Evolutionary conservation across 2,329 filamentous ascomycete species (phyloP).

Genomic region (Paecilomyces fulvus): DNA sequence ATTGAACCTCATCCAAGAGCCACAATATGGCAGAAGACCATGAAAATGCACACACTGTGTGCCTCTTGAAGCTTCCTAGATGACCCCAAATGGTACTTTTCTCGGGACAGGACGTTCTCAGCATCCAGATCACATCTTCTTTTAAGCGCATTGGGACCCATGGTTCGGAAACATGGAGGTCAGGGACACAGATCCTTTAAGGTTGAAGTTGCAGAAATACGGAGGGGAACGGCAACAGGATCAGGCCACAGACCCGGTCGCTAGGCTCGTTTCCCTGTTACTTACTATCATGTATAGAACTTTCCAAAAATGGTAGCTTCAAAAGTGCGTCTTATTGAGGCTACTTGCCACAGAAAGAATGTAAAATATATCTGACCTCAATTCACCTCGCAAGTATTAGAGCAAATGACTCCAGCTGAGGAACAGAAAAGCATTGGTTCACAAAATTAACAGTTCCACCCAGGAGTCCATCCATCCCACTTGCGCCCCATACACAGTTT

Average conservation of each 20-base stretch:
- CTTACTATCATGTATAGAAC: too few species aligned
- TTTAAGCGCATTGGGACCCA: neutral
- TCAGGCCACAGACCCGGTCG: neutral
- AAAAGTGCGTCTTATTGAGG: neutral
- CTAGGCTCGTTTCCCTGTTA: too few species aligned
- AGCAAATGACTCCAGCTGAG: neutral
- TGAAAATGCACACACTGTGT: too few species aligned
- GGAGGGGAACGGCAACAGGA: neutral
- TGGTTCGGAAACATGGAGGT: neutral
- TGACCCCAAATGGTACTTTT: too few species aligned
- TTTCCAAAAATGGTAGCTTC: too few species aligned
- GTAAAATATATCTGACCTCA: neutral
- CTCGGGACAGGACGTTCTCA: neutral
- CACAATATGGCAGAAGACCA: too few species aligned
- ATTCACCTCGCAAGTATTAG: neutral
- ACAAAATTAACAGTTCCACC: neutral
- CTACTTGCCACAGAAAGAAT: neutral
- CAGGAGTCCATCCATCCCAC: neutral
- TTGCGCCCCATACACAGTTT: neutral
- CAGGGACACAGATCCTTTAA: neutral
- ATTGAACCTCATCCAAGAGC: too few species aligned
- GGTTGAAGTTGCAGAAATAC: neutral
- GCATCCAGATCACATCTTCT: neutral
- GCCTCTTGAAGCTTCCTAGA: too few species aligned
- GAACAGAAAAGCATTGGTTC: neutral